phyloP scores from a whole-genome alignment of 805 yeast genomes.

The Peterozyma xylosa region DNA sequence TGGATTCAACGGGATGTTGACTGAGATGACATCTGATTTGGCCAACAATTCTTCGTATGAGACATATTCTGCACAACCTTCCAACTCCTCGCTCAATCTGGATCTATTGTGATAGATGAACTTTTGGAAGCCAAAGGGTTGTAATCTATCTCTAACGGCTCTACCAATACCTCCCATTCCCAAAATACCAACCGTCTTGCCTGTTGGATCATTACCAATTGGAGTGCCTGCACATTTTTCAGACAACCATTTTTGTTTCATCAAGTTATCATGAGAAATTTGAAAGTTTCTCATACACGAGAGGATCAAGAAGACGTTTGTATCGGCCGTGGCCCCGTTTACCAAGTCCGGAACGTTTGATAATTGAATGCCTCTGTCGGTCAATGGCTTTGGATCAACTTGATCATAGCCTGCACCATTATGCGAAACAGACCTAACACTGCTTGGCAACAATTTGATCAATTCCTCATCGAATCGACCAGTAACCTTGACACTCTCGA shows the following conservation, averaged over 20 bases:
- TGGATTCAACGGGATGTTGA: conserved; percentile 71
- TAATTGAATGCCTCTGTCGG: conserved; percentile 32
- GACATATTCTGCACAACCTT: conserved; percentile 64
- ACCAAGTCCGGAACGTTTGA: conserved; percentile 49
- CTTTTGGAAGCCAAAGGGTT: conserved; percentile 70
- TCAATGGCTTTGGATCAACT: conserved; percentile 34
- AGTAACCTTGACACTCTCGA: conserved; percentile 27
- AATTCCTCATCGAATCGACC: conserved; percentile 40
- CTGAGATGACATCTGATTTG: conserved; percentile 60
- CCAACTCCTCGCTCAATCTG: conserved; percentile 51
- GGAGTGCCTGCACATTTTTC: conserved; percentile 44
- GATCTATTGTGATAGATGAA: conserved; percentile 69
- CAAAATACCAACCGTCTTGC: conserved; percentile 68
- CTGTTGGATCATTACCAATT: conserved; percentile 69
- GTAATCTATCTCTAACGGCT: conserved; percentile 62
- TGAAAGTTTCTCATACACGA: conserved; percentile 56
- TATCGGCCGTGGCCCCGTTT: conserved; percentile 50
- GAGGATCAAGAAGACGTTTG: conserved; percentile 41
- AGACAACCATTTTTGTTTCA: conserved; percentile 53
- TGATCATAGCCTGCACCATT: conserved; percentile 57
- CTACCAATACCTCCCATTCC: conserved; percentile 93
- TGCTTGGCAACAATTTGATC: conserved; percentile 24
- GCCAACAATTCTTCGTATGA: conserved; percentile 59
- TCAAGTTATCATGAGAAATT: conserved; percentile 43
- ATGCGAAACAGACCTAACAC: conserved; percentile 36